phyloP scores from a whole-genome alignment of 768 basidiomycete species.

The Amanita phalloides region DNA sequence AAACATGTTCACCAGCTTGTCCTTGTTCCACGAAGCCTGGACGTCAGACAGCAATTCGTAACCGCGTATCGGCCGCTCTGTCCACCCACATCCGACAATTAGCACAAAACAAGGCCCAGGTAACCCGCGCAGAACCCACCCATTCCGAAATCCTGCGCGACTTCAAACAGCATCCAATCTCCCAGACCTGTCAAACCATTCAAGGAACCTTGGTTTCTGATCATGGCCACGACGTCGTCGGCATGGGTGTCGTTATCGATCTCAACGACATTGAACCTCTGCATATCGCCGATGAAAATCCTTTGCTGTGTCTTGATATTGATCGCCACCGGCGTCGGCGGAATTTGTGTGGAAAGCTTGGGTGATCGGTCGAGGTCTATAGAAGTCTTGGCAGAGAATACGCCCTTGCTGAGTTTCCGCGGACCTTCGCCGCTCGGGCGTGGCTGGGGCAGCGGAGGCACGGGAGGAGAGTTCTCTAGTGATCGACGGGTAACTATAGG shows the following conservation, averaged over 20 bases:
- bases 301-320: conserved; percentile 44
- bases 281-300: conserved; percentile 69
- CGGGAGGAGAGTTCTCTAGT: background rate
- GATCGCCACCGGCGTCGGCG: conserved; percentile 15
- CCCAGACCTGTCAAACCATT: conserved; percentile 44
- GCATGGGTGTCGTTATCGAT: conserved; percentile 59
- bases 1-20: conserved; percentile 71
- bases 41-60: conserved; percentile 80
- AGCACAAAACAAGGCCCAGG: conserved; percentile 2
- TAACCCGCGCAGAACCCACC: conserved; percentile 40
- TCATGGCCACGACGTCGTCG: conserved; percentile 56
- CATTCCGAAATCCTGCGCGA: conserved; percentile 88
- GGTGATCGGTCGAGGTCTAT: conserved; percentile 14
- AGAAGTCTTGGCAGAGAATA: conserved; percentile 9
- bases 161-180: conserved; percentile 85
- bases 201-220: conserved; percentile 59
- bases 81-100: background rate
- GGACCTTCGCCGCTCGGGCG: background rate
- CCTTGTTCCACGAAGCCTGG: conserved; percentile 80
- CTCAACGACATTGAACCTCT: conserved; percentile 67
- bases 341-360: conserved; percentile 10
- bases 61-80: conserved; percentile 84
- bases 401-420: conserved; percentile 1
- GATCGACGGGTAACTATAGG: background rate
- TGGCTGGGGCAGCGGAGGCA: background rate